Evolutionary conservation across 2,329 filamentous ascomycete genomes (phyloP).

Genomic region (Neopestalotiopsis sp.): DNA sequence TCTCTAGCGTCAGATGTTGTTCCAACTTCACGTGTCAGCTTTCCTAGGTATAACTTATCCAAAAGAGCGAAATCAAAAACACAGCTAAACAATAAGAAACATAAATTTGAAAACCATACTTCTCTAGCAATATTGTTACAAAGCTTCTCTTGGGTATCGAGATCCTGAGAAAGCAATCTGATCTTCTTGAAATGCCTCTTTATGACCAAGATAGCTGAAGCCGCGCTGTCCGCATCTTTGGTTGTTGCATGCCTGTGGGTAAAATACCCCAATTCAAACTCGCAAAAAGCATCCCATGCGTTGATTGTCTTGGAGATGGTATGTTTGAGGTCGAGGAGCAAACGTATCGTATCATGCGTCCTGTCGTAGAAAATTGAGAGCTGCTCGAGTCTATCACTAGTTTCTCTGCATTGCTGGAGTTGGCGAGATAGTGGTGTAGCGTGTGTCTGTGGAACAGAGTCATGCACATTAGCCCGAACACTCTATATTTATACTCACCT

Average conservation of each 20-base stretch:
- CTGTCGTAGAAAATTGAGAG: not conserved
- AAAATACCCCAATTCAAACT: not conserved
- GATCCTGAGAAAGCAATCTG: not conserved
- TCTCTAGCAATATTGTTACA: constrained; percentile 1
- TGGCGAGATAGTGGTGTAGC: not conserved
- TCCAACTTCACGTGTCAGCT: too few relatives aligned
- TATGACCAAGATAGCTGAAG: not conserved
- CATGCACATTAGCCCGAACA: not conserved
- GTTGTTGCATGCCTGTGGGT: not conserved
- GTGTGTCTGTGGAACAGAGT: not conserved
- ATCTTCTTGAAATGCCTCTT: not conserved
- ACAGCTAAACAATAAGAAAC: too few relatives aligned
- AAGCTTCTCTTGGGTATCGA: not conserved
- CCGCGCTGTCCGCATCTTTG: not conserved
- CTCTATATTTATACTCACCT: not conserved
- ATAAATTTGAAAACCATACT: too few relatives aligned
- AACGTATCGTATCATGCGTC: not conserved
- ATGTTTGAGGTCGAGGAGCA: not conserved
- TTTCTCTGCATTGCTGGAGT: not conserved
- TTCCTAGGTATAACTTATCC: too few relatives aligned
- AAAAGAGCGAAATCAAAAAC: too few relatives aligned
- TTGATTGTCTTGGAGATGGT: not conserved
- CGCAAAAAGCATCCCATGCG: not conserved
- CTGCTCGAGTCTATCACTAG: not conserved
- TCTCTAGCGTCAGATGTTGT: too few relatives aligned